Base-by-base conservation (phyloP, 805 yeast species). In the Saccharomycopsis malanga region DNA sequence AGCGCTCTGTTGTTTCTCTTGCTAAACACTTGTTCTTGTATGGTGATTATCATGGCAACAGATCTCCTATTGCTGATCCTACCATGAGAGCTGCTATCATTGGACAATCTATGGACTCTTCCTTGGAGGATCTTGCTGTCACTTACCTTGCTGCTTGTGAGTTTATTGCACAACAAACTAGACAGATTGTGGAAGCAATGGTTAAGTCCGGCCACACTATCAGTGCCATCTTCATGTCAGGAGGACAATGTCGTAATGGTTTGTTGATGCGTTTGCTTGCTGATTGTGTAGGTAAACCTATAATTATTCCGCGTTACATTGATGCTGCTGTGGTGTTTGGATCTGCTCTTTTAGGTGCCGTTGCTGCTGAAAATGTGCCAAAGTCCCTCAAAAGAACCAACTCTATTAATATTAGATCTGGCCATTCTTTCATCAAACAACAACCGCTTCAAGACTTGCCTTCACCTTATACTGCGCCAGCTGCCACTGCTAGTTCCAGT, bases 311-410 rank as follows among this genome's bases (percentile, higher is more conserved):
- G 42, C 76, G 91, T 58, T 89, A 93, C 65, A 88, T 91, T 58
- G 98, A 91, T 61, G 93, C 97, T 1, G 95, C 97, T 2, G 98
- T 93, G 34, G 98, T 93, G 2, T 85, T 91, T 61, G 98, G 98
- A 21, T 76, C 96, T 3, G 98, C 98, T 0, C 69, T 93, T 61
- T 72, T 93, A 52, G 98, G 98, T 34, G 97, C 98, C 1, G 87
- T 81, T 53, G 98, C 98, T 2, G 87, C 93, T 9, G 81, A 82
- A 55, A 80, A 76, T 52, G 73, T 74, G 12, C 73, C 74, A 4
- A 45, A 47, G 50, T 59, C 38, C 68, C 65, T 55, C 69, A 70
- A 55, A 47, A 50, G 52, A 42, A 46, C 29, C 24, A 53, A 51
- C 39, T 41, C 53, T 5, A 48, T 49, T 21, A 51, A 45, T 20